Conservation (phyloP, 495 filamentous ascomycete genomes). For the Poronia punctata region DNA sequence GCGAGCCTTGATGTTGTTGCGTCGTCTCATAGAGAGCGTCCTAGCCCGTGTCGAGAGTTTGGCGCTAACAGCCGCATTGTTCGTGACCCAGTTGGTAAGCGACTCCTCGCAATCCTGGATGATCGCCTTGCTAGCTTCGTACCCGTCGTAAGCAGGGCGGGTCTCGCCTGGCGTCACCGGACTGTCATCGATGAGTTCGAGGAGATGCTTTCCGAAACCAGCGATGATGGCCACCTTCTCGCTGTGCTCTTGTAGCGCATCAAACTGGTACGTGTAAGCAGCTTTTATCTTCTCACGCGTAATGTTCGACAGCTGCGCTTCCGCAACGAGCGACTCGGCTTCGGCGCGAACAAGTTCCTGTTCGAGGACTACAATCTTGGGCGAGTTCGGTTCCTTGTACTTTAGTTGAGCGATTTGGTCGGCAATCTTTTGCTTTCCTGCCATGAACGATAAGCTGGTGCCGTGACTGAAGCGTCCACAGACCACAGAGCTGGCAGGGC, state of each 20-base stretch:
- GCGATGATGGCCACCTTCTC: conserved; percentile 98
- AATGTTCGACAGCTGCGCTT: conserved; percentile 97
- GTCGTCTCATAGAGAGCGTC: conserved; percentile 77
- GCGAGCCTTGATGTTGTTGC: conserved; percentile 58
- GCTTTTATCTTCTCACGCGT: conserved; percentile 98
- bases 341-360: conserved; percentile 98
- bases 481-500: background rate
- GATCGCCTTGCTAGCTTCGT: conserved; percentile 97
- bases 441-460: too few relatives aligned
- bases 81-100: conserved; percentile 90
- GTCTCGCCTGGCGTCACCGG: conserved; percentile 97
- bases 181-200: conserved; percentile 92
- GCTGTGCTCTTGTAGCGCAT: conserved; percentile 93
- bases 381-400: conserved; percentile 98
- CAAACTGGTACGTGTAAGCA: conserved; percentile 97
- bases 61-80: conserved; percentile 79
- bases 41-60: conserved; percentile 79
- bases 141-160: conserved; percentile 91
- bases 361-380: conserved; percentile 94
- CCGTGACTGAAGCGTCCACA: conserved; percentile 2
- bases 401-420: conserved; percentile 98
- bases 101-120: conserved; percentile 98
- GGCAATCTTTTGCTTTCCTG: conserved; percentile 98
- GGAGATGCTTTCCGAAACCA: conserved; percentile 91
- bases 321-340: conserved; percentile 94